Conservation (phyloP, 306 rosid genomes). For the Quercus robur region DNA sequence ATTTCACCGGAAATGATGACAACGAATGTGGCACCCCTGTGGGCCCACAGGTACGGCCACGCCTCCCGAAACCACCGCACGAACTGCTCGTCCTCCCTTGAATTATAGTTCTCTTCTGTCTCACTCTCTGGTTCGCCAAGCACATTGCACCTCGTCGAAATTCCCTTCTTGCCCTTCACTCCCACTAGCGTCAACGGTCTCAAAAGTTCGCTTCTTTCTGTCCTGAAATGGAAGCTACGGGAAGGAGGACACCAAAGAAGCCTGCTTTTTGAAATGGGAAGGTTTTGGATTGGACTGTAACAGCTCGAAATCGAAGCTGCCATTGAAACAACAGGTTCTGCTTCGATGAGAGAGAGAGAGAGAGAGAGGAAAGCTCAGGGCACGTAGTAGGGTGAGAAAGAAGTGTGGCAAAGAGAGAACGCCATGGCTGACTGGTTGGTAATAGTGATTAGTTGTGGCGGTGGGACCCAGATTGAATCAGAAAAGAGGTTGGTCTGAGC, state of each 20-base stretch:
- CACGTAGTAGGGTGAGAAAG: no score
- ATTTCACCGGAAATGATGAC: slow-evolving; percentile 84
- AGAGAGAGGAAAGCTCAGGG: background rate
- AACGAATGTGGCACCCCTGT: slow-evolving; percentile 79
- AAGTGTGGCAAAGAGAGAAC: no score
- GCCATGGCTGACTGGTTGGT: background rate
- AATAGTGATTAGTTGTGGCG: background rate
- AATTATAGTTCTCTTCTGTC: slow-evolving; percentile 37
- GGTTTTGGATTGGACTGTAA: slow-evolving; percentile 19
- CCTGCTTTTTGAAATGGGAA: background rate
- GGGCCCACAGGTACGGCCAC: slow-evolving; percentile 92
- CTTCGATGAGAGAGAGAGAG: background rate
- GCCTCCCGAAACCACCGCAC: slow-evolving; percentile 92
- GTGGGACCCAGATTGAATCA: background rate
- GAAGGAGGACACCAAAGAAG: background rate
- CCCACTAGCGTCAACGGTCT: background rate
- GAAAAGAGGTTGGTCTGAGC: no score
- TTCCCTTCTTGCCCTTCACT: slow-evolving; percentile 10
- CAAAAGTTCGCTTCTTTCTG: slow-evolving; percentile 2
- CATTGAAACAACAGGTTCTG: slow-evolving; percentile 32
- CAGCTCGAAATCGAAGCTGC: slow-evolving; percentile 26
- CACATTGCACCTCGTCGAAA: slow-evolving; percentile 17
- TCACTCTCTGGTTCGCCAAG: slow-evolving; percentile 24
- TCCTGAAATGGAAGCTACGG: background rate
- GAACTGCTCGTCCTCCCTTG: slow-evolving; percentile 73